Evolutionary conservation across 2,329 filamentous ascomycete genomes (phyloP).

Genomic region (Xylariaceae sp.): DNA sequence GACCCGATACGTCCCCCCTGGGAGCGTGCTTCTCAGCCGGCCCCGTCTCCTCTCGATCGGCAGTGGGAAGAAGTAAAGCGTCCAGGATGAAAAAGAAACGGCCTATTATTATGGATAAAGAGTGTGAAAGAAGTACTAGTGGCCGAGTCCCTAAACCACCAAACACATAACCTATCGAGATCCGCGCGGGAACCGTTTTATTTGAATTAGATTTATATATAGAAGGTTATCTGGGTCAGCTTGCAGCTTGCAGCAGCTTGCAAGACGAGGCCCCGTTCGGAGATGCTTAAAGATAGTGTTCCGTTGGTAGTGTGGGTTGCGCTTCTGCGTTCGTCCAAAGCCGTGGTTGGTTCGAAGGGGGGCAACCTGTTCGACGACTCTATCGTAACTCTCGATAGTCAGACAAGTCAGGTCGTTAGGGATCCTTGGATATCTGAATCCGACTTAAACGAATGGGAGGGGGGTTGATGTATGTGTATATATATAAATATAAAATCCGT

Average conservation of each 20-base stretch:
- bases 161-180: neutral
- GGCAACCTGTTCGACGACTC: neutral
- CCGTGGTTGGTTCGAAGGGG: neutral
- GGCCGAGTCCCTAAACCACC: neutral
- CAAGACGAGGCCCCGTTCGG: neutral
- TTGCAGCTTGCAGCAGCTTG: neutral
- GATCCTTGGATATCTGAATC: neutral
- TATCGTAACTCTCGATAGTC: neutral
- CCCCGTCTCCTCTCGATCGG: neutral
- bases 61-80: neutral
- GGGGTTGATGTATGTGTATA: neutral
- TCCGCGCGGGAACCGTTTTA: neutral
- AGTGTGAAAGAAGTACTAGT: neutral
- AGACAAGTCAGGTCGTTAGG: neutral
- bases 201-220: neutral
- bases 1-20: neutral
- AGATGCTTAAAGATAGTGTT: slow-evolving; percentile 1
- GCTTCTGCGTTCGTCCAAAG: neutral
- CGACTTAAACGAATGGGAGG: slow-evolving; percentile 5
- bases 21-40: neutral
- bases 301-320: neutral
- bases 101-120: neutral
- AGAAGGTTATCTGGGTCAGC: neutral
- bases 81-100: neutral
- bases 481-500: too few relatives aligned